Evolutionary conservation across 2,329 filamentous ascomycete species (phyloP).

Genomic region (Xylaria sp.): DNA sequence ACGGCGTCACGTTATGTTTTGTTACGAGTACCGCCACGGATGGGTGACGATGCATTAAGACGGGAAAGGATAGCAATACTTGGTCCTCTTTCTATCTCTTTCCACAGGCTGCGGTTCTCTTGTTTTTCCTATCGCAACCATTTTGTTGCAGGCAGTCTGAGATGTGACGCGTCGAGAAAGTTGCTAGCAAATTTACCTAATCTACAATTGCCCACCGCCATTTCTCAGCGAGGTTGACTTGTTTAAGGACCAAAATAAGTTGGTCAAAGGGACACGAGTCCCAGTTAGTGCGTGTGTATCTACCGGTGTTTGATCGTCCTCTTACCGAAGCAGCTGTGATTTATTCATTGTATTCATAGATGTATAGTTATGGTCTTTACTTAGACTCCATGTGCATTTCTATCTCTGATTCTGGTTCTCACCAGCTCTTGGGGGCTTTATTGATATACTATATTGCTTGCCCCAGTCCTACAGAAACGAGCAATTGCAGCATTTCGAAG

Average conservation of each 20-base stretch:
- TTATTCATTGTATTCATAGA: background rate
- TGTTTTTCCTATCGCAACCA: constrained; percentile 39
- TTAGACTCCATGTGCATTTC: background rate
- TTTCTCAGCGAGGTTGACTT: constrained; percentile 6
- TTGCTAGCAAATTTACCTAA: constrained; percentile 42
- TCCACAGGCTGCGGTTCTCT: constrained; percentile 44
- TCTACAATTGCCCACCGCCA: constrained; percentile 39
- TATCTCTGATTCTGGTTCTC: too few species aligned
- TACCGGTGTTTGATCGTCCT: constrained; percentile 13
- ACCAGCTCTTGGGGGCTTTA: background rate
- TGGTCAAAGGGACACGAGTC: background rate
- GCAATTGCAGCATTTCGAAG: background rate
- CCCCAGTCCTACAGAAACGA: too few species aligned
- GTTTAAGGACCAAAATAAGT: background rate
- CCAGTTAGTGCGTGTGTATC: constrained; percentile 5
- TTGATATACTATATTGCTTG: background rate
- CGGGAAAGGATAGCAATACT: constrained; percentile 43
- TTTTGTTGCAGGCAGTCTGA: constrained; percentile 38
- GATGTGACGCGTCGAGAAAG: constrained; percentile 42
- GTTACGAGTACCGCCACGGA: constrained; percentile 41
- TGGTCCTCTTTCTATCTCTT: constrained; percentile 39
- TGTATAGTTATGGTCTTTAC: background rate
- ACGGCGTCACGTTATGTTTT: constrained; percentile 48
- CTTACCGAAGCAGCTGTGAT: background rate
- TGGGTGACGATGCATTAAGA: constrained; percentile 46